Evolutionary conservation across 768 basidiomycete species (phyloP), one percentile per base, ranked within the genome.

Genomic region (Kwoniella europaea): DNA sequence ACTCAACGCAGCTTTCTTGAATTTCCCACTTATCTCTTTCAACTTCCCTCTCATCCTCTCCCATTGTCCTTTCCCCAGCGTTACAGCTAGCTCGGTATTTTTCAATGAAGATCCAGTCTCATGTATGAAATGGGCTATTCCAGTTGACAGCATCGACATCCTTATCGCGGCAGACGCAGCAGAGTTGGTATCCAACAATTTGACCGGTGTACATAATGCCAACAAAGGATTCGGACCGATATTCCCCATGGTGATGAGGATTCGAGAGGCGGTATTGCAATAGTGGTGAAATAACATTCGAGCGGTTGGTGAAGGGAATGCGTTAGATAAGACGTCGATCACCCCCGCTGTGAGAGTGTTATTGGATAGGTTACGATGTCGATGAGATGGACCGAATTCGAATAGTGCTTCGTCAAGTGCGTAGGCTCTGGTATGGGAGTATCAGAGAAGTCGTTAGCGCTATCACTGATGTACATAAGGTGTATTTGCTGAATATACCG

Each of bases 121-220:
- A 63, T 77, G 67, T 20, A 69, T 66, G 56, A 76, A 74, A 63
- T 78, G 76, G 10, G 73, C 68, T 1, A 76, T 63, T 41, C 72
- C 76, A 13, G 64, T 73, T 50, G 75, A 76, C 1, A 80, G 69
- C 71, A 80, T 74, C 52, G 75, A 75, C 79, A 80, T 76, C 43
- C 79, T 42, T 12, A 80, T 74, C 10, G 79, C 76, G 0, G 79
- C 79, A 1, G 74, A 74, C 2, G 75, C 75, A 1, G 79, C 67
- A 20, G 71, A 71, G 29, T 63, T 66, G 1, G 76, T 78, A 65
- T 80, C 76, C 41, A 80, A 68, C 16, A 80, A 55, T n/a, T 65
- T 71, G 20, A 64, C 44, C 12, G 69, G 76, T 35, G 71, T 76
- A 67, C 74, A 78, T 46, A 80, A 69, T 15, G 73, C 67, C n/a